Evolutionary conservation across 129 eudicot genomes (phyloP).

Genomic region (Scalesia atractyloides): DNA sequence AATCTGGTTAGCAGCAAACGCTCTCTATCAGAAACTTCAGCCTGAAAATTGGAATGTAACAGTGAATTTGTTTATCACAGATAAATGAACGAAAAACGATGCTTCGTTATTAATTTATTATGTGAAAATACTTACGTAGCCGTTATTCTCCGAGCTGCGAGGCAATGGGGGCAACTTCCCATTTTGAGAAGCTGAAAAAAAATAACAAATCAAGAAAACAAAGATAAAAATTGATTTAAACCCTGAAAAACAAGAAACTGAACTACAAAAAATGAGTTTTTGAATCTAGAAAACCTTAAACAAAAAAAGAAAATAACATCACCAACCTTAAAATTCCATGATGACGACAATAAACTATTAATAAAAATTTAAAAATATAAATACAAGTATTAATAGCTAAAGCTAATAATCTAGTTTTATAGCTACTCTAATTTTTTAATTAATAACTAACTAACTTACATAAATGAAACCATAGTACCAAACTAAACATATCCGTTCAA

Average conservation of each 20-base stretch:
- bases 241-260: background rate
- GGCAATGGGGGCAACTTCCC: constrained; percentile 82
- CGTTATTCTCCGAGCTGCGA: constrained; percentile 76
- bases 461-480: too few species aligned
- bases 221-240: background rate
- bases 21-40: constrained; percentile 93
- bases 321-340: too few species aligned
- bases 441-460: too few species aligned
- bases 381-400: too few species aligned
- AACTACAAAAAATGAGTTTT: background rate
- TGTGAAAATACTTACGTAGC: constrained; percentile 61
- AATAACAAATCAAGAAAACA: background rate
- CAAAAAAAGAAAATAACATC: too few species aligned
- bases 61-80: background rate
- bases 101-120: background rate
- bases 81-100: background rate
- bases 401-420: too few species aligned
- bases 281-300: background rate
- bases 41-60: constrained; percentile 40
- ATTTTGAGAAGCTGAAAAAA: constrained; percentile 70
- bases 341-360: too few species aligned
- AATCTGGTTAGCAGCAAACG: constrained; percentile 67
- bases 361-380: too few species aligned
- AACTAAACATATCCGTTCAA: too few species aligned
- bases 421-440: too few species aligned